Percentiles rank a stretch among this genome's conserved stretches.
Evolutionary conservation across 176 grass and related monocot species (phyloP).

Genomic region (Metroxylon sagu): DNA sequence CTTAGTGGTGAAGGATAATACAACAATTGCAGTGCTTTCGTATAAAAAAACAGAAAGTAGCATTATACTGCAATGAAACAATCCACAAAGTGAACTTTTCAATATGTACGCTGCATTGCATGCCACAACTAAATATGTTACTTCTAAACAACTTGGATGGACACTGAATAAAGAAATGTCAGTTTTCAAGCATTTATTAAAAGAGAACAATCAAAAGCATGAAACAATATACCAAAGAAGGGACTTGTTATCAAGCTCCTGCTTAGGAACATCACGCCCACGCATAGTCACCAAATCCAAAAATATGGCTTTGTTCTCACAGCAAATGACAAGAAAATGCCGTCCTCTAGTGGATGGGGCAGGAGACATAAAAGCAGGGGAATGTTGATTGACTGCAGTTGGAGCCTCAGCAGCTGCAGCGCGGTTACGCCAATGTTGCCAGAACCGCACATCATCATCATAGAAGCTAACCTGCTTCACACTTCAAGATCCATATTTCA

Average conservation of each 20-base stretch:
- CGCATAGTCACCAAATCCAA: constrained; percentile 96
- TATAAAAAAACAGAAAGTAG: too few relatives aligned
- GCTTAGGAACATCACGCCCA: constrained; percentile 89
- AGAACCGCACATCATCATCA: constrained; percentile 89
- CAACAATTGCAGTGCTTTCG: too few relatives aligned
- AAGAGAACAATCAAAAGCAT: constrained; percentile 7
- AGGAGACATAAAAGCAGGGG: constrained; percentile 64
- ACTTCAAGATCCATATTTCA: constrained; percentile 44
- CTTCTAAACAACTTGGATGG: too few relatives aligned
- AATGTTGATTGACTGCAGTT: constrained; percentile 67
- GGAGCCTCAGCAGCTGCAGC: constrained; percentile 84
- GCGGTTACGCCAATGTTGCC: constrained; percentile 92
- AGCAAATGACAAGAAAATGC: constrained; percentile 99
- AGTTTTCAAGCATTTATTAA: not conserved
- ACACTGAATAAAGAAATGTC: not conserved
- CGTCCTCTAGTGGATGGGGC: constrained; percentile 92
- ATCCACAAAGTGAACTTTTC: too few relatives aligned
- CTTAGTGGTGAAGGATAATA: too few relatives aligned
- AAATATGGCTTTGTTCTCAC: constrained; percentile 99
- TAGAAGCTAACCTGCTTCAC: constrained; percentile 98
- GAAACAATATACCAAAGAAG: constrained; percentile 77
- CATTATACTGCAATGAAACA: too few relatives aligned
- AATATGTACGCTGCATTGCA: too few relatives aligned
- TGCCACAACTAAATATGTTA: too few relatives aligned
- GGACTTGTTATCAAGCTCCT: constrained; percentile 94